Base-by-base conservation (phyloP, 1,284 basidiomycete genomes). In the Leccinum variabile region DNA sequence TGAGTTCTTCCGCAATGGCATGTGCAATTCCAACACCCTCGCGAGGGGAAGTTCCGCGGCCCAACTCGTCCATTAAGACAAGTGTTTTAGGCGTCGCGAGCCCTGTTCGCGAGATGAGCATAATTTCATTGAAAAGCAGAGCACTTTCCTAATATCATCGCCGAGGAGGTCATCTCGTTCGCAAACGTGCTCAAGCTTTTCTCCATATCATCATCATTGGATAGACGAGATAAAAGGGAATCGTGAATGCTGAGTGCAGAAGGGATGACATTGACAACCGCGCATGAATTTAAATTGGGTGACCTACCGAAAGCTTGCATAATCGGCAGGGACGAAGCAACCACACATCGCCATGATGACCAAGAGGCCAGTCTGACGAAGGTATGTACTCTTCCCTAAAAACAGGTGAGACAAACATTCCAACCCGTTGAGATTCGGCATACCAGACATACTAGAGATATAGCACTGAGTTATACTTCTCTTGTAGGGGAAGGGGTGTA, bases 1-100 rank as follows among this genome's bases (percentile, higher is more conserved):
- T 89, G 60, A 98, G 81, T 50, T 85, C 86, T 74, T 98, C 96
- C 1, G 94, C 92, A 62, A 98, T 92, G 0, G 97, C 95, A 75
- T 97, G 92, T 0, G 93, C 89, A 55, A 98, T 89, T 1, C 94
- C 97, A 13, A 94, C 78, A 0, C 97, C 95, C 72, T 97, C 95
- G 53, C 82, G 78, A 0, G 94, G 88, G 3, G 93, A 90, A 0
- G 96, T 97, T 3, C 94, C 95, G 39, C 94, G 82, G 0, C 94
- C 91, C 13, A 98, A 83, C 75, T 98, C 97, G 72, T 99, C 97
- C 32, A 98, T 85, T 1, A 98, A 76, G 1, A 98, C 81, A 11
- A 98, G 79, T 0, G 91, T 90, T 33, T 83, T 80, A 1, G 81
- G 70, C 0, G 92, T 89, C 1, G 91, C 91, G n/a, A 94, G 79